phyloP scores from a whole-genome alignment of 345 rosid genomes.

The Chamaenerion angustifolium region DNA sequence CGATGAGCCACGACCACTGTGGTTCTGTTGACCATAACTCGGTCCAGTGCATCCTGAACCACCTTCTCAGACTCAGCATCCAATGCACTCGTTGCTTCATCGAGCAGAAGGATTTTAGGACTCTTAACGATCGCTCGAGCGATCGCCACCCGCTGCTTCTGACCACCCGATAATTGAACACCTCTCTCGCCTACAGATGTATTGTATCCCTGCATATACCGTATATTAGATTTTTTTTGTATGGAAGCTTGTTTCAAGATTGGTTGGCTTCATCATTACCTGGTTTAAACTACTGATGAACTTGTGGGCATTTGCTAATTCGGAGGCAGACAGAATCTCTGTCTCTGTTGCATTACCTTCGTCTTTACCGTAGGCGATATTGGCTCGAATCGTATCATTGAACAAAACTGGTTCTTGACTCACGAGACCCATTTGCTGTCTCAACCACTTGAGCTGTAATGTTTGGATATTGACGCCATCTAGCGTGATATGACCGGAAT shows the following conservation, averaged over 20 bases:
- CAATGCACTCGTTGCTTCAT: constrained; percentile 52
- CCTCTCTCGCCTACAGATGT: constrained; percentile 45
- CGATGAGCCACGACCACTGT: constrained; percentile 45
- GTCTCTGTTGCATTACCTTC: constrained; percentile 47
- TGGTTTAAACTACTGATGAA: constrained; percentile 69
- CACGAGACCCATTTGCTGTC: constrained; percentile 68
- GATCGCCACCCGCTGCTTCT: constrained; percentile 48
- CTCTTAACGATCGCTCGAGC: constrained; percentile 37
- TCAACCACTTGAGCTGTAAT: constrained; percentile 54
- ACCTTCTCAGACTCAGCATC: constrained; percentile 44
- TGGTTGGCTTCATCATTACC: constrained; percentile 11
- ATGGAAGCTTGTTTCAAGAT: background rate
- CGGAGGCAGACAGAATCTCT: constrained; percentile 57
- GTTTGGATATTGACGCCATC: constrained; percentile 57
- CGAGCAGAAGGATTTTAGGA: constrained; percentile 36
- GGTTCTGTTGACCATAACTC: constrained; percentile 32
- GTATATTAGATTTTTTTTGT: background rate
- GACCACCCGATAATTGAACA: constrained; percentile 40
- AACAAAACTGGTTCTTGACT: constrained; percentile 76
- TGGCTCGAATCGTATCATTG: constrained; percentile 59
- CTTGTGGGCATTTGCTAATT: constrained; percentile 62
- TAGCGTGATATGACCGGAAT: constrained; percentile 54
- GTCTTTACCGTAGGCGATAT: constrained; percentile 68
- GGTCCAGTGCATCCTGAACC: constrained; percentile 42
- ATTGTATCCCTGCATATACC: constrained; percentile 39